phyloP scores from a whole-genome alignment of 2,329 filamentous ascomycete genomes.

The Monilinia fructigena region DNA sequence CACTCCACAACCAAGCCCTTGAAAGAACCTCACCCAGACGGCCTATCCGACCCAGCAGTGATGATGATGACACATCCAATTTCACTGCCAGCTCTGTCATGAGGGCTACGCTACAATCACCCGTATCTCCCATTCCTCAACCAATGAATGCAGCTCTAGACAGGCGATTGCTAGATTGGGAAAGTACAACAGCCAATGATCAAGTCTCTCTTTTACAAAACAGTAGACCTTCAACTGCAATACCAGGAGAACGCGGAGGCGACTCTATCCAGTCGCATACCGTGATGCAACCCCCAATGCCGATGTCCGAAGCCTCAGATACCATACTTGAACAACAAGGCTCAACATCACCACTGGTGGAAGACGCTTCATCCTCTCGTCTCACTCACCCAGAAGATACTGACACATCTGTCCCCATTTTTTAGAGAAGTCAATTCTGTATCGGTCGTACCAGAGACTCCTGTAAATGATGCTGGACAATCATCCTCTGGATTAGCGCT shows the following conservation, averaged over 20 bases:
- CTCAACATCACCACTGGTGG: constrained; percentile 19
- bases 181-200: constrained; percentile 23
- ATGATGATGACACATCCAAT: constrained; percentile 16
- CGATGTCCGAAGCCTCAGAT: background rate
- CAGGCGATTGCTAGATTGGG: constrained; percentile 27
- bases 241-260: background rate
- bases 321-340: constrained; percentile 13
- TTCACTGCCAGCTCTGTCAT: constrained; percentile 26
- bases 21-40: constrained; percentile 24
- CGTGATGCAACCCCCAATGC: background rate
- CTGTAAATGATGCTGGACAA: background rate
- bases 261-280: background rate
- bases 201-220: constrained; percentile 20
- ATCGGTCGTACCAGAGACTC: constrained; percentile 22
- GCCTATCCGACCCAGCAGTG: constrained; percentile 30
- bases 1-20: constrained; percentile 33
- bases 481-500: constrained; percentile 22
- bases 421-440: constrained; percentile 32
- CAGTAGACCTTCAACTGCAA: constrained; percentile 17
- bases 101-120: constrained; percentile 31
- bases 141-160: constrained; percentile 24
- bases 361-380: background rate
- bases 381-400: background rate
- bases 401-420: constrained; percentile 12
- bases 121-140: constrained; percentile 34